A percentile compares a stretch with the other conserved stretches of the same genome.
Conservation (phyloP, 2,329 filamentous ascomycete species). For the Xylariaceae sp. region DNA sequence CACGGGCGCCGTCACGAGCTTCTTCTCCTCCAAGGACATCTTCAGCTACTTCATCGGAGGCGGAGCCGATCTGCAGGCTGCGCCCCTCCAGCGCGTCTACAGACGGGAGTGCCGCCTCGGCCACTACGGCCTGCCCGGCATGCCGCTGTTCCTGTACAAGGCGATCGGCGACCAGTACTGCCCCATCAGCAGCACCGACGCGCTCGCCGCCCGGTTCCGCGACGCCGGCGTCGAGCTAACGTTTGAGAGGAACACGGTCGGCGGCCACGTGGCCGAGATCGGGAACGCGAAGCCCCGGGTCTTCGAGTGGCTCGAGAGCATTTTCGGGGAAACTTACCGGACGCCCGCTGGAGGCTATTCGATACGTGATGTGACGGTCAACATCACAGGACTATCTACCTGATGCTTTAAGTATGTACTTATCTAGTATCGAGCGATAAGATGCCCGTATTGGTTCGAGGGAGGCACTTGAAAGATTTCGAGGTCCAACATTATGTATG, state of each 20-base stretch:
- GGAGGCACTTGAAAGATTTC: too few species aligned
- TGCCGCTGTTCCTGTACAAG: conserved; percentile 9
- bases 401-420: too few species aligned
- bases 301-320: too few species aligned
- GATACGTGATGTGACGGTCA: too few species aligned
- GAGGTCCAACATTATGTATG: too few species aligned
- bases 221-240: conserved; percentile 4
- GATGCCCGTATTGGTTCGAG: too few species aligned
- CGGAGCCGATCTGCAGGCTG: neutral
- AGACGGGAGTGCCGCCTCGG: conserved; percentile 2
- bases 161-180: conserved; percentile 8
- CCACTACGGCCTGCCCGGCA: conserved; percentile 6
- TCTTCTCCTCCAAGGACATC: conserved; percentile 3
- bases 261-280: conserved; percentile 3
- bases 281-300: conserved; percentile 2
- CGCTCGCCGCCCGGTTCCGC: conserved; percentile 6
- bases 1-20: neutral
- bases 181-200: conserved; percentile 4
- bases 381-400: too few species aligned
- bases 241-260: conserved; percentile 8
- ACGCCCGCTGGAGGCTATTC: too few species aligned
- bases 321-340: too few species aligned
- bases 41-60: conserved; percentile 7
- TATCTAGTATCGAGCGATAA: too few species aligned
- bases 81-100: conserved; percentile 1